A percentile compares a stretch with the other conserved stretches of the same genome.
Conservation (phyloP, 1,139 yeast genomes). For the Kodamaea sp. region DNA sequence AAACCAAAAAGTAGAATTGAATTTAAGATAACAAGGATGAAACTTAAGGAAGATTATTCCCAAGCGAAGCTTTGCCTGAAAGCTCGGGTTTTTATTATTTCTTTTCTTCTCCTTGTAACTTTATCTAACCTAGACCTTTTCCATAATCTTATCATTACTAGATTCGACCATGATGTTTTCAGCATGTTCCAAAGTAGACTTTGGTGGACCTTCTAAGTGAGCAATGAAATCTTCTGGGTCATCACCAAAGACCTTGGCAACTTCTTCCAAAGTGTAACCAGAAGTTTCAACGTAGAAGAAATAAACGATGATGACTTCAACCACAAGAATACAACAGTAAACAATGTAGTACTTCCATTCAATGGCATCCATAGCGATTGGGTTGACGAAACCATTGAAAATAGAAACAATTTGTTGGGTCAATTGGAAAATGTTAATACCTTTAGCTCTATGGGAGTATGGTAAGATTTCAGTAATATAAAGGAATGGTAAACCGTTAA, state of each 20-base stretch:
- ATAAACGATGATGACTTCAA: constrained; percentile 35
- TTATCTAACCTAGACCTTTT: no score
- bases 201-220: constrained; percentile 7
- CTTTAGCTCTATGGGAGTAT: constrained; percentile 44
- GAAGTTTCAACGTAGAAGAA: constrained; percentile 50
- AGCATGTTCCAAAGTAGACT: constrained; percentile 6
- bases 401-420: constrained; percentile 25
- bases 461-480: constrained; percentile 45
- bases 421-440: constrained; percentile 31
- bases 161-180: not conserved
- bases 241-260: constrained; percentile 46
- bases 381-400: constrained; percentile 50
- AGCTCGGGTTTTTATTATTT: no score
- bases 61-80: no score
- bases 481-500: constrained; percentile 38
- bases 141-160: no score
- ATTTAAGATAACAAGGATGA: no score
- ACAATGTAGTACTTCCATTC: constrained; percentile 61
- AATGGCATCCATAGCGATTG: constrained; percentile 57
- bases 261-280: constrained; percentile 54
- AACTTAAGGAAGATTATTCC: no score
- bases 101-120: no score
- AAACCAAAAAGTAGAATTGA: no score
- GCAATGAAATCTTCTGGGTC: constrained; percentile 17
- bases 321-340: constrained; percentile 38